Percentiles rank a stretch among this genome's conserved stretches.
Conservation (phyloP, 1,139 yeast genomes). For the Sugiyamaella grinbergsii region DNA sequence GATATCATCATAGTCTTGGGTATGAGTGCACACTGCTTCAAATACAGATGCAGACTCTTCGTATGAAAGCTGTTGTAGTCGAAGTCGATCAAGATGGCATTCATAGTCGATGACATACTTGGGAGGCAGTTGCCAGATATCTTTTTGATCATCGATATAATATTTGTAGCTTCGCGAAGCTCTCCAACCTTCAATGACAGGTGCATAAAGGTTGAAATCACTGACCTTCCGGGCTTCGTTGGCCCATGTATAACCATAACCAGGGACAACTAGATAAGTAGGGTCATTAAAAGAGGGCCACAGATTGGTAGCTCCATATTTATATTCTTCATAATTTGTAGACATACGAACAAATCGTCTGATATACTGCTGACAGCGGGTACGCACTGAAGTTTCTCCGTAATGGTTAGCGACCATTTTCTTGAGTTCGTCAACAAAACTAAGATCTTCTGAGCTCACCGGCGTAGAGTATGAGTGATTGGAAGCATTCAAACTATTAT, state of each 20-base stretch:
- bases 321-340: constrained; percentile 39
- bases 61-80: constrained; percentile 34
- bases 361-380: constrained; percentile 40
- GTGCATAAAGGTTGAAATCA: constrained; percentile 37
- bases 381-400: constrained; percentile 41
- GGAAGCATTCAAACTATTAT: background rate
- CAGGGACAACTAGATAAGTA: constrained; percentile 34
- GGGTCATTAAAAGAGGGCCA: constrained; percentile 37
- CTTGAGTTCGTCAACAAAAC: constrained; percentile 40
- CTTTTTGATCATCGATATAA: constrained; percentile 34
- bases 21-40: constrained; percentile 34
- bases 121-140: constrained; percentile 33
- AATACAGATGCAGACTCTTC: constrained; percentile 40
- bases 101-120: constrained; percentile 40
- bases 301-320: constrained; percentile 38
- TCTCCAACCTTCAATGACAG: constrained; percentile 43
- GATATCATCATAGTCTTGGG: constrained; percentile 40
- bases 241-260: constrained; percentile 42
- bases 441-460: constrained; percentile 32
- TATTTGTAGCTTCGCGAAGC: constrained; percentile 37
- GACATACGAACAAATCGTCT: constrained; percentile 41
- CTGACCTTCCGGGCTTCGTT: constrained; percentile 33
- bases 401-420: constrained; percentile 41
- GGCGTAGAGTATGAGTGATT: constrained; percentile 1
- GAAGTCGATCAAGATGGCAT: constrained; percentile 40